Base-by-base conservation (phyloP, 2,329 filamentous ascomycete genomes). In the Cladosporium halotolerans region DNA sequence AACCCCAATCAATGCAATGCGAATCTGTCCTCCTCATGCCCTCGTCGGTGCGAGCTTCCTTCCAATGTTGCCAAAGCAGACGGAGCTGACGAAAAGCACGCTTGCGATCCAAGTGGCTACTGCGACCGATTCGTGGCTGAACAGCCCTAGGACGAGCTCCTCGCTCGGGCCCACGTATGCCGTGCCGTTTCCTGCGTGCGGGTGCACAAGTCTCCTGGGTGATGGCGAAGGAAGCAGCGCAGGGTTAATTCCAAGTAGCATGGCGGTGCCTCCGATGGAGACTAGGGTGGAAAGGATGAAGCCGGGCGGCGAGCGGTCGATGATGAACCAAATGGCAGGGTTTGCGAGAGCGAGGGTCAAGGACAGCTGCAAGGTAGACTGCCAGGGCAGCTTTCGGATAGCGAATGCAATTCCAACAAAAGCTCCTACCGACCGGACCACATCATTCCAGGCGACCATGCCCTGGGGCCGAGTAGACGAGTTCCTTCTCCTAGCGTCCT, bases 51-150 rank as follows among this genome's bases (percentile, higher is more conserved):
- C 84, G 59, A 97, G 72, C 57, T 88, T 79, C 58, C 93, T 79
- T 10, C 93, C 93, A 65, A 99, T 89, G 66, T 96, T 97, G 9
- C 93, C 93, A 76, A 99, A 96, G 71, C 91, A 96, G 9, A 97
- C 82, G 62, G 89, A 90, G 65, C 89, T 95, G 72, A 93, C 96
- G 68, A 96, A 99, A 47, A 99, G 73, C 23, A 97, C 90, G 65
- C 89, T 96, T 19, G 92, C 78, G 65, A 96, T 86, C 92, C 93
- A 99, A 4, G 90, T 88, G 10, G 84, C 85, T 14, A 86, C 80
- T 54, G 86, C 88, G 1, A 90, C 69, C 6, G 76, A 82, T 61
- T 88, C 81, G 48, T 82, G 79, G 50, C 74, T 80, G 54, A 79
- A 79, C 55, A 80, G 74, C 43, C 79, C 81, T 3, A 68, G 57